Conservation (phyloP, 441 rosid genomes). For the Biscutella laevigata region DNA sequence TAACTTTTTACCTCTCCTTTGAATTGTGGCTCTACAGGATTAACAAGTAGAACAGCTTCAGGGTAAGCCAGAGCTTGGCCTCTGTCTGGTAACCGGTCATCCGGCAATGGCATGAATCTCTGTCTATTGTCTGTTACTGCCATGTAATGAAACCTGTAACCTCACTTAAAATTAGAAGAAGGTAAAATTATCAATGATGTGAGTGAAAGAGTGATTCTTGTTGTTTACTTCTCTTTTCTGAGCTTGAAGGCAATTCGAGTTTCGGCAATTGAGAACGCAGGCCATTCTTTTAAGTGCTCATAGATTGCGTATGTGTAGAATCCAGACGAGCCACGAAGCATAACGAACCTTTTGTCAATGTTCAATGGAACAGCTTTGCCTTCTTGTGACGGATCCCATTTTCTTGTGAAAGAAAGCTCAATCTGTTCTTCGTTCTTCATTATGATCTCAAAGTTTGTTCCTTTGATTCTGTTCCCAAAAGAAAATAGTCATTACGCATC, state of each 20-base stretch:
- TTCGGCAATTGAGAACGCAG: conserved; percentile 52
- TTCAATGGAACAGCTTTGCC: conserved; percentile 62
- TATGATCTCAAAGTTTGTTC: conserved; percentile 43
- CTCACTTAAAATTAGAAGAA: not conserved
- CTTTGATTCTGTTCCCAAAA: conserved; percentile 41
- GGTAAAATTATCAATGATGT: not conserved
- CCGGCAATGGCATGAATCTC: conserved; percentile 60
- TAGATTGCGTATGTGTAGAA: conserved; percentile 57
- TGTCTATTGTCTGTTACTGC: conserved; percentile 56
- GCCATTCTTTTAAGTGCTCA: conserved; percentile 55
- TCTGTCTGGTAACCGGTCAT: conserved; percentile 42
- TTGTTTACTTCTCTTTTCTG: conserved; percentile 46
- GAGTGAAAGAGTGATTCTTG: conserved; percentile 1
- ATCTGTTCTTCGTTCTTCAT: conserved; percentile 51
- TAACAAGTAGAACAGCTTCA: conserved; percentile 57
- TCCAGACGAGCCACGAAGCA: conserved; percentile 57
- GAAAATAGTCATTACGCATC: not conserved
- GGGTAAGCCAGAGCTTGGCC: conserved; percentile 59
- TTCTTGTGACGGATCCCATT: conserved; percentile 49
- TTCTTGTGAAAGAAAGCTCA: conserved; percentile 69
- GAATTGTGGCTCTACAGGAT: conserved; percentile 47
- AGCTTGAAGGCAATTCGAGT: conserved; percentile 59
- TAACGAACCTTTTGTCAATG: conserved; percentile 71
- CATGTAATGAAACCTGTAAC: conserved; percentile 57
- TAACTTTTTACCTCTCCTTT: conserved; percentile 49